Percentiles rank a stretch among this genome's conserved stretches.
phyloP scores from a whole-genome alignment of 2,329 filamentous ascomycete species.

The Colletotrichum navitas region DNA sequence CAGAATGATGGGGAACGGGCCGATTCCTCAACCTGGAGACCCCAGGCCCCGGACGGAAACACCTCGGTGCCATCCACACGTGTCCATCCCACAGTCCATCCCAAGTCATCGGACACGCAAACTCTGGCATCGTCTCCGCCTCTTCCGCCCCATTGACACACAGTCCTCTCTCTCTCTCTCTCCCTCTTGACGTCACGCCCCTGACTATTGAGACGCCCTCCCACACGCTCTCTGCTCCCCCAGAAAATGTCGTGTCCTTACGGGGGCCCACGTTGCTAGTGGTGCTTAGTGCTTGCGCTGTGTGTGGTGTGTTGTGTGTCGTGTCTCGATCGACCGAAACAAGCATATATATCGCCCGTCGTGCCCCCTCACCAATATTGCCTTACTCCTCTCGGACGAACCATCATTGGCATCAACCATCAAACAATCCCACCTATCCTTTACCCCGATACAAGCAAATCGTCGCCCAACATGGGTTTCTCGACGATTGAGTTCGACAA shows the following conservation, averaged over 20 bases:
- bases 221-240: background rate
- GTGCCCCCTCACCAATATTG: background rate
- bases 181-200: constrained; percentile 38
- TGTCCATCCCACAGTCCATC: constrained; percentile 15
- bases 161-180: constrained; percentile 20
- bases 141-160: constrained; percentile 2
- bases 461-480: constrained; percentile 43
- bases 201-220: constrained; percentile 22
- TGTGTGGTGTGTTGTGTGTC: constrained; percentile 5
- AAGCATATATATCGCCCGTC: constrained; percentile 33
- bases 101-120: constrained; percentile 36
- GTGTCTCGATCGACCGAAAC: constrained; percentile 33
- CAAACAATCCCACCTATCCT: background rate
- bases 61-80: constrained; percentile 32
- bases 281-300: constrained; percentile 12
- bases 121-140: background rate
- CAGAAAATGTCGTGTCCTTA: background rate
- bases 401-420: constrained; percentile 19
- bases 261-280: background rate
- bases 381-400: constrained; percentile 32
- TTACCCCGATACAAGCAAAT: constrained; percentile 58
- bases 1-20: constrained; percentile 33
- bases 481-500: constrained; percentile 57
- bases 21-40: constrained; percentile 40
- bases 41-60: constrained; percentile 33